A percentile compares a stretch with the other conserved stretches of the same genome.
Evolutionary conservation across 345 rosid genomes (phyloP).

Genomic region (Populus davidiana): DNA sequence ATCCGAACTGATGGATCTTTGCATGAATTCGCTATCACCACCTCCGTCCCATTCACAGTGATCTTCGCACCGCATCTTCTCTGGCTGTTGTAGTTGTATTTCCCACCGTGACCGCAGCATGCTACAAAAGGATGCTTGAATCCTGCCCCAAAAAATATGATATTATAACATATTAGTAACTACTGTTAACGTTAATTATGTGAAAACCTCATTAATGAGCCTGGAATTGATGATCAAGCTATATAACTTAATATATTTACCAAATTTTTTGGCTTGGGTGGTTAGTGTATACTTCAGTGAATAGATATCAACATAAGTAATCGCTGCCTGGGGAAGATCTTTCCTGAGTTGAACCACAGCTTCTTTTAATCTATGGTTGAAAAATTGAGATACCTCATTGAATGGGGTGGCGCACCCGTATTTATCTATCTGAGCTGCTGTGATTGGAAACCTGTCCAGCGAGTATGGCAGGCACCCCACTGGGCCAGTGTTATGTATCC

Average conservation of each 20-base stretch:
- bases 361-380: constrained; percentile 37
- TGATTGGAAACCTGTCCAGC: constrained; percentile 38
- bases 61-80: constrained; percentile 50
- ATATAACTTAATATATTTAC: constrained; percentile 20
- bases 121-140: constrained; percentile 47
- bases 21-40: constrained; percentile 48
- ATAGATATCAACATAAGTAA: constrained; percentile 61
- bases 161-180: not conserved
- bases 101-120: constrained; percentile 77
- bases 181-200: not conserved
- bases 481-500: constrained; percentile 28
- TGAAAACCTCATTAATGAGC: not conserved
- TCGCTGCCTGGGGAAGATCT: constrained; percentile 47
- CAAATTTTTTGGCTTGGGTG: constrained; percentile 47
- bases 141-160: constrained; percentile 25
- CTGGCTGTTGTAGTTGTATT: constrained; percentile 49
- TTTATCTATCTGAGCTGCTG: constrained; percentile 36
- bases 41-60: constrained; percentile 41
- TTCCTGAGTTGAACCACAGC: constrained; percentile 43
- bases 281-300: constrained; percentile 52
- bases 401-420: constrained; percentile 57
- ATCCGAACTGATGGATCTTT: constrained; percentile 41
- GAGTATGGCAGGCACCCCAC: constrained; percentile 25
- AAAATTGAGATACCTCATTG: constrained; percentile 56
- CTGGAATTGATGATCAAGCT: not conserved